phyloP scores from a whole-genome alignment of 805 yeast genomes.

The Monosporozyma yasuniensis region DNA sequence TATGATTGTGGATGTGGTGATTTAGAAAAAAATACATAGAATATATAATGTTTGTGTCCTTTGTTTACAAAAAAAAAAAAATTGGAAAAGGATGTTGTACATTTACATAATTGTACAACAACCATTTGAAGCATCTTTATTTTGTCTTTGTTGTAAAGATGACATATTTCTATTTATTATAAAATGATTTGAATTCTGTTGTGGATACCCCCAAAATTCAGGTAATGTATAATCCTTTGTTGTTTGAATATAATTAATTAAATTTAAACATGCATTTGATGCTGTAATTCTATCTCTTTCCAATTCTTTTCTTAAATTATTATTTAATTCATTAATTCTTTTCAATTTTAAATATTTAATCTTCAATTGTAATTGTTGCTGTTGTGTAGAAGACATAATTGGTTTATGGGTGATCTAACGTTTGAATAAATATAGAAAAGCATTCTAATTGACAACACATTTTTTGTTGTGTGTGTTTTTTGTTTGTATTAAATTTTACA shows the following conservation, averaged over 20 bases:
- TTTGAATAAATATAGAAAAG: too few species aligned
- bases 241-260: constrained; percentile 32
- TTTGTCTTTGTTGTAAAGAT: not conserved
- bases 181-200: constrained; percentile 33
- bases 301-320: constrained; percentile 42
- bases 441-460: too few species aligned
- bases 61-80: too few species aligned
- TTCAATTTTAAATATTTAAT: constrained; percentile 49
- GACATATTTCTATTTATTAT: constrained; percentile 14
- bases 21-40: not conserved
- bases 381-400: constrained; percentile 5
- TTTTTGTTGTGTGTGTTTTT: too few species aligned
- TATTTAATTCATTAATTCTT: constrained; percentile 50
- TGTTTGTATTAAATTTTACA: not conserved
- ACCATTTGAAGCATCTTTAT: constrained; percentile 5
- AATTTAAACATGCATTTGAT: constrained; percentile 47
- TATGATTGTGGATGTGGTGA: constrained; percentile 95
- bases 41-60: not conserved
- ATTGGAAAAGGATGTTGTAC: not conserved
- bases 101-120: constrained; percentile 33
- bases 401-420: too few species aligned
- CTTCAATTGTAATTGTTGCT: constrained; percentile 30
- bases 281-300: constrained; percentile 52
- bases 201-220: constrained; percentile 34
- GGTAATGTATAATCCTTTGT: constrained; percentile 33